These are phyloP conservation scores for Zalaria obscura DNA, from an alignment of 2,329 filamentous ascomycete genomes.

Conservation along the genomic window DNA sequence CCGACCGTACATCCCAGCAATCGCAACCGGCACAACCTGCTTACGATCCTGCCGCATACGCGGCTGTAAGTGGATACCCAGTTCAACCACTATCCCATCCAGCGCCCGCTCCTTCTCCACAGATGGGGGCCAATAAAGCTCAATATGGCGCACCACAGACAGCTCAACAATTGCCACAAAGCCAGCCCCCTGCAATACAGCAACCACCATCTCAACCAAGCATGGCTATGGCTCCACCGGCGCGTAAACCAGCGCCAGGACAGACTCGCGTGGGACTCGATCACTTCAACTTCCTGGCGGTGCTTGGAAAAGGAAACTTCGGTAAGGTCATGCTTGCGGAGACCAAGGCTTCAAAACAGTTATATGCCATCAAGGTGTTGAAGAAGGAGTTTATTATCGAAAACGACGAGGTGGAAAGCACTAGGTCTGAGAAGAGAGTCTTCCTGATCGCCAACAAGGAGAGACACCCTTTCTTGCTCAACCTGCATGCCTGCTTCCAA, in stretches of 20 bases:
- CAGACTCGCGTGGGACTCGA: constrained; percentile 84
- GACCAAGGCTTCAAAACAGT: constrained; percentile 78
- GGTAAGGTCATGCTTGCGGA: constrained; percentile 99
- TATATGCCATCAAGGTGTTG: constrained; percentile 96
- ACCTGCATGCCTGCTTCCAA: constrained; percentile 94
- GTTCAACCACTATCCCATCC: constrained; percentile 23
- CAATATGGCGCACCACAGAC: constrained; percentile 20
- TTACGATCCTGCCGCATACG: constrained; percentile 70
- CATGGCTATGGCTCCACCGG: constrained; percentile 39
- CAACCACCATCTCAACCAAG: constrained; percentile 9
- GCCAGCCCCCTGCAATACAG: constrained; percentile 27
- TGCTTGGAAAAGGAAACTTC: constrained; percentile 97
- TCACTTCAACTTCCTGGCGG: constrained; percentile 97
- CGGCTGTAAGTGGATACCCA: constrained; percentile 27
- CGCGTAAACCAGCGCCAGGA: constrained; percentile 53
- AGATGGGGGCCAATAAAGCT: constrained; percentile 17
- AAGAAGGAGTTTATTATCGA: constrained; percentile 99
- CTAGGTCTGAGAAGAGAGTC: constrained; percentile 91
- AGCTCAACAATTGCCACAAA: constrained; percentile 37
- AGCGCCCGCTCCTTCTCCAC: constrained; percentile 39
- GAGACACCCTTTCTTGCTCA: constrained; percentile 88
- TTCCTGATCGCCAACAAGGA: constrained; percentile 96
- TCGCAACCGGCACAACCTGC: constrained; percentile 37
- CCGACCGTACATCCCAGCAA: constrained; percentile 4
- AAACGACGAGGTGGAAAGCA: constrained; percentile 97